phyloP scores from a whole-genome alignment of 495 filamentous ascomycete species.

The Penicilliopsis zonata region DNA sequence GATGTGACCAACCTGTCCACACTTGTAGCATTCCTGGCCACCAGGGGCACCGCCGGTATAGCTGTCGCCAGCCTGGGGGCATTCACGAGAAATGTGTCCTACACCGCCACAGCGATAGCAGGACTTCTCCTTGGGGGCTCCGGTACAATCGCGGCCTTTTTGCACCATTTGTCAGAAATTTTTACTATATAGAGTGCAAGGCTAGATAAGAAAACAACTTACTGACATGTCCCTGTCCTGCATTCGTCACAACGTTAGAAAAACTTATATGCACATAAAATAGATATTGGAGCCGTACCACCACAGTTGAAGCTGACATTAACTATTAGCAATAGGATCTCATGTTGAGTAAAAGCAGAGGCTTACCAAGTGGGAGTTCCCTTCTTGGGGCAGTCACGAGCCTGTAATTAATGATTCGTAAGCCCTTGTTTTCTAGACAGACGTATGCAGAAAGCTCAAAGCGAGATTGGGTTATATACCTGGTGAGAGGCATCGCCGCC shows the following conservation, averaged over 20 bases:
- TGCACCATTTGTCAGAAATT: slow-evolving; percentile 4
- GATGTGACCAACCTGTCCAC: slow-evolving; percentile 93
- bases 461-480: slow-evolving; percentile 23
- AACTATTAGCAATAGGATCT: slow-evolving; percentile 2
- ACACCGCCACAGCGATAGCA: slow-evolving; percentile 87
- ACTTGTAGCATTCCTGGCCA: slow-evolving; percentile 95
- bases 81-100: slow-evolving; percentile 93
- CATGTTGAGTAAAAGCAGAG: slow-evolving; percentile 3
- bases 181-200: slow-evolving; percentile 5
- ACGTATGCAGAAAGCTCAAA: neutral
- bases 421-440: slow-evolving; percentile 3
- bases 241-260: slow-evolving; percentile 8
- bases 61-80: slow-evolving; percentile 46
- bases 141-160: slow-evolving; percentile 79
- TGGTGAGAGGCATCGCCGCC: slow-evolving; percentile 69
- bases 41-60: slow-evolving; percentile 34
- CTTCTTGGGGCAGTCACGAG: slow-evolving; percentile 91
- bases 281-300: slow-evolving; percentile 44
- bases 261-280: slow-evolving; percentile 18
- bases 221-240: slow-evolving; percentile 83
- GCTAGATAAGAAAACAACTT: slow-evolving; percentile 20
- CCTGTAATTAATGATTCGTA: slow-evolving; percentile 35
- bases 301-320: slow-evolving; percentile 62
- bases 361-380: slow-evolving; percentile 79
- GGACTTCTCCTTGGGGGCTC: slow-evolving; percentile 82